A percentile compares a stretch with the other conserved stretches of the same genome.
Conservation (phyloP, 164 flowering plant species). For the Vitis rotundifolia region DNA sequence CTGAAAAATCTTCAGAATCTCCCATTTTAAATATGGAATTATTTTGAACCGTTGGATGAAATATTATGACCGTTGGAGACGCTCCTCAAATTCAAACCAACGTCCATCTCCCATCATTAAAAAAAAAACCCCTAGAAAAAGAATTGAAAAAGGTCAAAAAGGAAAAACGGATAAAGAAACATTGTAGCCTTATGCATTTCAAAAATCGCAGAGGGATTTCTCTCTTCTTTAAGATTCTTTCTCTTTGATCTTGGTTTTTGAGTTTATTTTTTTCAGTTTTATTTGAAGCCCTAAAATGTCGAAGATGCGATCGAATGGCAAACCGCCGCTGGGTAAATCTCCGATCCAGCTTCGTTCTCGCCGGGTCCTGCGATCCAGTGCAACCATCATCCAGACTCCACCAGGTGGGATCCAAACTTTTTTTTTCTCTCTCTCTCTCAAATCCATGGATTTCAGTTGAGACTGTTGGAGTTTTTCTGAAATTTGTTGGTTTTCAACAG, state of each 20-base stretch:
- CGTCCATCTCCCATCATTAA: background rate
- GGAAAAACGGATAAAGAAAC: background rate
- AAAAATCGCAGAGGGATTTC: background rate
- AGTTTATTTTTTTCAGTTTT: background rate
- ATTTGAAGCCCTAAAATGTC: conserved; percentile 25
- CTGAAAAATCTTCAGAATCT: background rate
- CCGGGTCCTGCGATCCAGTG: conserved; percentile 44
- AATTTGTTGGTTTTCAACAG: conserved; percentile 20
- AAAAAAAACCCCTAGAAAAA: conserved; percentile 1
- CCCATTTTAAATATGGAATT: background rate
- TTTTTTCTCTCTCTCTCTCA: background rate
- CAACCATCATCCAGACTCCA: conserved; percentile 39
- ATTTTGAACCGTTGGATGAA: conserved; percentile 30
- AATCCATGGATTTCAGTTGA: background rate
- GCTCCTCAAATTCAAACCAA: conserved; percentile 24
- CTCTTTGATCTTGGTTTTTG: background rate
- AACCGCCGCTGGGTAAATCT: conserved; percentile 71
- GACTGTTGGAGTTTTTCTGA: background rate
- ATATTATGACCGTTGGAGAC: conserved; percentile 43
- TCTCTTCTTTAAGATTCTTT: background rate
- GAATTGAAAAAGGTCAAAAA: background rate
- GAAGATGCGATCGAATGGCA: conserved; percentile 44
- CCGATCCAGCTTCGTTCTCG: conserved; percentile 54
- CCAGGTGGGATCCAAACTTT: conserved; percentile 34
- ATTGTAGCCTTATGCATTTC: background rate